Percentiles rank a stretch among this genome's conserved stretches.
Evolutionary conservation across 371 early-diverging fungal species (phyloP).

Genomic region (Choanephora cucurbitarum): DNA sequence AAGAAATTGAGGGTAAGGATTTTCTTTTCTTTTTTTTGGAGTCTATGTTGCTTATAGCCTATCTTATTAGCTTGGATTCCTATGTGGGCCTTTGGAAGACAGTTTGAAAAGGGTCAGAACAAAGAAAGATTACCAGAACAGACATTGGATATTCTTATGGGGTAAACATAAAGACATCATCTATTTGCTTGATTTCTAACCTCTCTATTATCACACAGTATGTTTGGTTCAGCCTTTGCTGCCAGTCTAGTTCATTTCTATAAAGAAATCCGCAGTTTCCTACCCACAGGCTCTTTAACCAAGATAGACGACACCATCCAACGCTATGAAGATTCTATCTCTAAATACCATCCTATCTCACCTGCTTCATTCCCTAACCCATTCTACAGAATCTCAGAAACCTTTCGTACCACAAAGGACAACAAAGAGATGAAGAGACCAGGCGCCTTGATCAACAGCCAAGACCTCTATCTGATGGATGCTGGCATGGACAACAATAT

Average conservation of each 20-base stretch:
- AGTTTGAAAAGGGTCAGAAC: slow-evolving; percentile 61
- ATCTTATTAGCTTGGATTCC: slow-evolving; percentile 62
- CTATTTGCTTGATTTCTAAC: background rate
- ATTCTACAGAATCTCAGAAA: slow-evolving; percentile 42
- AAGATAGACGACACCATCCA: slow-evolving; percentile 36
- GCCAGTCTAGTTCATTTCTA: slow-evolving; percentile 65
- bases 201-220: too few relatives aligned
- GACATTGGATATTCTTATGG: slow-evolving; percentile 63
- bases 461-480: slow-evolving; percentile 63
- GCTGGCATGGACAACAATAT: slow-evolving; percentile 78
- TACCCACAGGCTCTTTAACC: slow-evolving; percentile 29
- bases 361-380: slow-evolving; percentile 59
- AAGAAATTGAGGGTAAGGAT: slow-evolving; percentile 63
- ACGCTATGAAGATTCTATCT: slow-evolving; percentile 48
- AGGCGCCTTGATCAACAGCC: slow-evolving; percentile 19
- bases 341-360: slow-evolving; percentile 52
- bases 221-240: slow-evolving; percentile 66
- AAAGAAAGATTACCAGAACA: slow-evolving; percentile 62
- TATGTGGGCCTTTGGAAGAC: slow-evolving; percentile 72
- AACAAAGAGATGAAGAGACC: slow-evolving; percentile 22
- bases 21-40: too few relatives aligned
- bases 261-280: slow-evolving; percentile 49
- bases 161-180: slow-evolving; percentile 23
- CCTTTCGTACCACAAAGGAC: slow-evolving; percentile 4
- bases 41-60: background rate